Evolutionary conservation across 2,329 filamentous ascomycete genomes (phyloP).

Genomic region (Cyanodermella asteris): DNA sequence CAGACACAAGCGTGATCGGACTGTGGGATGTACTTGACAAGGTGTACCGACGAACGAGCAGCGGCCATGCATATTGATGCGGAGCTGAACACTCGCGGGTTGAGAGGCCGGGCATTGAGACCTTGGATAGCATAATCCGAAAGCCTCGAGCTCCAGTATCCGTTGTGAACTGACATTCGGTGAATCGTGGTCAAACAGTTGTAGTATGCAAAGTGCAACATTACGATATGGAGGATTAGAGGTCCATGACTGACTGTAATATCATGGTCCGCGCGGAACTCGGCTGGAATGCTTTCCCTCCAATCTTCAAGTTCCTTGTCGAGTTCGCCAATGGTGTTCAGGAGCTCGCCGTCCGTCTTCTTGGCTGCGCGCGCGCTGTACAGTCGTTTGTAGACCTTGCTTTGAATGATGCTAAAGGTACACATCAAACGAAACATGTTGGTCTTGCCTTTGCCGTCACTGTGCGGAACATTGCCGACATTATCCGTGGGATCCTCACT

Average conservation of each 20-base stretch:
- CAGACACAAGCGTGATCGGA: constrained; percentile 90
- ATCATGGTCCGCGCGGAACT: constrained; percentile 92
- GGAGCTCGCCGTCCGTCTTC: constrained; percentile 73
- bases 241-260: constrained; percentile 85
- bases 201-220: constrained; percentile 92
- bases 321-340: constrained; percentile 89
- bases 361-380: constrained; percentile 86
- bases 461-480: constrained; percentile 79
- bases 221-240: constrained; percentile 81
- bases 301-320: constrained; percentile 79
- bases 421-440: constrained; percentile 90
- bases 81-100: constrained; percentile 84
- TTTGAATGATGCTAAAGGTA: constrained; percentile 76
- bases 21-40: constrained; percentile 90
- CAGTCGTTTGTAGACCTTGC: constrained; percentile 76
- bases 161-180: constrained; percentile 93
- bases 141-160: constrained; percentile 89
- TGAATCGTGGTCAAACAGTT: constrained; percentile 96
- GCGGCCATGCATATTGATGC: constrained; percentile 83
- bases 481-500: constrained; percentile 80
- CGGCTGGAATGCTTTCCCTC: constrained; percentile 88
- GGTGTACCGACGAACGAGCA: constrained; percentile 73
- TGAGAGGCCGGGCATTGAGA: constrained; percentile 71
- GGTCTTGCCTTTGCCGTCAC: constrained; percentile 75
- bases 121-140: constrained; percentile 93